A percentile compares a stretch with the other conserved stretches of the same genome.
Conservation (phyloP, 73 alveolate genomes). For the Effrenium voratum region DNA sequence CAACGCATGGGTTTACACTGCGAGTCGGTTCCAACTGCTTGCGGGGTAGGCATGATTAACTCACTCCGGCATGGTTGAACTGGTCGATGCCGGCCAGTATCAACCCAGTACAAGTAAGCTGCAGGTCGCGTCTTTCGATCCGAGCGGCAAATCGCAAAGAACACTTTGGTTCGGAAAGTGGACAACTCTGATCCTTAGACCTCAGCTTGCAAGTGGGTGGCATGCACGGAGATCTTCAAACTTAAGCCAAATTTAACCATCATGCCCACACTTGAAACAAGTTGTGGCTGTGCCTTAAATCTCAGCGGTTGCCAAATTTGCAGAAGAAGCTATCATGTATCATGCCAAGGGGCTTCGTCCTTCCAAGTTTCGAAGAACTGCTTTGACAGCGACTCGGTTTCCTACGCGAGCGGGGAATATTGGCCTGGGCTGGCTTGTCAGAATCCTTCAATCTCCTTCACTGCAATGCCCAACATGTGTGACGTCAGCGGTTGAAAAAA, state of each 20-base stretch:
- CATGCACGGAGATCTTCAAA: background rate
- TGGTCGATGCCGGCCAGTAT: too few relatives aligned
- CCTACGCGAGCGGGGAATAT: background rate
- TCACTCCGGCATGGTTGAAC: too few relatives aligned
- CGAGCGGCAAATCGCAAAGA: too few relatives aligned
- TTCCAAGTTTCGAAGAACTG: conserved; percentile 88
- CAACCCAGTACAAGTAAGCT: too few relatives aligned
- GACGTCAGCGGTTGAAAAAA: background rate
- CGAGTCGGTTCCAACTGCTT: too few relatives aligned
- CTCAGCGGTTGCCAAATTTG: background rate
- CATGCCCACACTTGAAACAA: background rate
- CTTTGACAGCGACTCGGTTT: conserved; percentile 57
- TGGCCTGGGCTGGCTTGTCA: too few relatives aligned
- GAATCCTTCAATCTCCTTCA: background rate
- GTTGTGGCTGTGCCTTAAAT: background rate
- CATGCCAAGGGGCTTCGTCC: conserved; percentile 21
- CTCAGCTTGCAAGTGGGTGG: background rate
- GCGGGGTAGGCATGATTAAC: too few relatives aligned
- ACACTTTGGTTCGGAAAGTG: too few relatives aligned
- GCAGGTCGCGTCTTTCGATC: too few relatives aligned
- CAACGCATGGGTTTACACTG: too few relatives aligned
- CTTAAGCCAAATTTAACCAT: background rate
- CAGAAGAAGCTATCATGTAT: background rate
- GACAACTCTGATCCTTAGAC: background rate
- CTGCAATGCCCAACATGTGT: background rate